Base-by-base conservation (phyloP, 768 basidiomycete species). In the Calocybe cyanea region DNA sequence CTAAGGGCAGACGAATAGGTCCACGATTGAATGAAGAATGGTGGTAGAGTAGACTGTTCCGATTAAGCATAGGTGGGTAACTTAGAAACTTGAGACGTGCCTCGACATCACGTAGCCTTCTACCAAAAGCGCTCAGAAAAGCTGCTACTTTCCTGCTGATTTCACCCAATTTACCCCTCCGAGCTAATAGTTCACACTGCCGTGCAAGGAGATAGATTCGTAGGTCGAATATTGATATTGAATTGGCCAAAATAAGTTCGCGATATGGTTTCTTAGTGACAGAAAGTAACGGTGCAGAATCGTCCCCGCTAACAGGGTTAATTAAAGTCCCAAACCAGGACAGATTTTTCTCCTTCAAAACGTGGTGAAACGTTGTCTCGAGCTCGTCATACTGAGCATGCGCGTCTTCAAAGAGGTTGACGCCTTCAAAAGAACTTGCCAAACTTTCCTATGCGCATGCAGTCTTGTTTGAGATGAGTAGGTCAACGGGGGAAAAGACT, bases 251-350 rank as follows among this genome's bases (percentile, higher is more conserved):
- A 48, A 97, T 92, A 37, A 95, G 74, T 46, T 94, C 88, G 13
- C 88, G 79, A 57, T 96, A 97, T 1, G 87, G 81, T 58, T 96
- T 97, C 66, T 81, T 83, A 25, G 72, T 70, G 4, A 80, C 68
- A 7, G 87, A 85, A n/a, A 97, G 72, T 32, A 97, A 70, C 1
- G 93, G 85, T 17, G 75, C 58, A 2, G 87, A 85, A 55, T 96
- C 94, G 62, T 97, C 93, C 33, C 76, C 75, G 11, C 75, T 66
- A 1, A 67, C 62, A 13, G 81, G 80, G 17, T 81, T 81, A 37
- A 95, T 90, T 14, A 96, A 73, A 31, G 83, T 79, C 17, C 90
- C 90, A 57, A 96, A 95, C 92, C 92, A 97, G 0, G 92, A 87
- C 55, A 94, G 73, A 54, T 87, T 90, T 67, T 81, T 82, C 59